phyloP scores from a whole-genome alignment of 129 eudicot species.

The Artemisia argyi region DNA sequence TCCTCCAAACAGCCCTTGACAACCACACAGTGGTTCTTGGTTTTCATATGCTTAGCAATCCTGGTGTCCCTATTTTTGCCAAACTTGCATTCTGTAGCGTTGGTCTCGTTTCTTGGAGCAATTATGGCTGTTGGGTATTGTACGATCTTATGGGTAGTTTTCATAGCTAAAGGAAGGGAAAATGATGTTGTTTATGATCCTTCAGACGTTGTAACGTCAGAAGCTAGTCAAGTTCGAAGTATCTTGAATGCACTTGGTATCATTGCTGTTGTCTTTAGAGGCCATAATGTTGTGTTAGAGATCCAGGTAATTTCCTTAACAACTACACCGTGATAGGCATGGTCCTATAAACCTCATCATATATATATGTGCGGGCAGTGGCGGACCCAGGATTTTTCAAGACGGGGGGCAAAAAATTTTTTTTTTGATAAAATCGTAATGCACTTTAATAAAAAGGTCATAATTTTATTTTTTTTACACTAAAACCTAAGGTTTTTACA shows the following conservation, averaged over 20 bases:
- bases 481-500: too few relatives aligned
- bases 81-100: slow-evolving; percentile 51
- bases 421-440: too few relatives aligned
- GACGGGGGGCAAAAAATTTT: too few relatives aligned
- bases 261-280: slow-evolving; percentile 62
- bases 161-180: slow-evolving; percentile 33
- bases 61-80: slow-evolving; percentile 46
- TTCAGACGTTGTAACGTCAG: slow-evolving; percentile 10
- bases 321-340: too few relatives aligned
- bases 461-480: too few relatives aligned
- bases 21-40: slow-evolving; percentile 59
- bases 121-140: slow-evolving; percentile 48
- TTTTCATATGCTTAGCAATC: slow-evolving; percentile 49
- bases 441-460: too few relatives aligned
- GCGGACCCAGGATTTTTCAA: too few relatives aligned
- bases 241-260: slow-evolving; percentile 48
- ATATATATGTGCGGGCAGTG: too few relatives aligned
- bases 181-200: slow-evolving; percentile 19
- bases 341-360: too few relatives aligned
- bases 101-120: slow-evolving; percentile 50
- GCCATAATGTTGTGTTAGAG: slow-evolving; percentile 78
- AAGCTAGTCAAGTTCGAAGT: slow-evolving; percentile 22
- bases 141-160: slow-evolving; percentile 38
- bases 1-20: slow-evolving; percentile 30
- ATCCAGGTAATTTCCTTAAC: slow-evolving; percentile 50